phyloP scores from a whole-genome alignment of 2,329 filamentous ascomycete species.

The Exophiala viscosa region DNA sequence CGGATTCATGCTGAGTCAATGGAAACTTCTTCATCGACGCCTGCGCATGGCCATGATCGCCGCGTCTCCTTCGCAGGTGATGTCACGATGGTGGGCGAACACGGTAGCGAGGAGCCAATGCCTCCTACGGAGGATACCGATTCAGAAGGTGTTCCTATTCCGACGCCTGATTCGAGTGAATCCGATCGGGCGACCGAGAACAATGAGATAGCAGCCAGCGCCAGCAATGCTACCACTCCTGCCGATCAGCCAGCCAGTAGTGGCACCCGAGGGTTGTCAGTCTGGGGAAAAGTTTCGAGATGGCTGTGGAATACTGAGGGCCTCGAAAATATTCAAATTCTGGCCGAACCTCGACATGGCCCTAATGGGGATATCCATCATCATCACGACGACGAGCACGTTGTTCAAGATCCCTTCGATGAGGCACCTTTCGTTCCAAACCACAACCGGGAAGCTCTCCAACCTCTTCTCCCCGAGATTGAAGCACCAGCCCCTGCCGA shows the following conservation, averaged over 20 bases:
- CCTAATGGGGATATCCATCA: background rate
- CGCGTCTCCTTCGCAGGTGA: conserved; percentile 1
- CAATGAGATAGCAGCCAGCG: background rate
- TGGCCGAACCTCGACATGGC: conserved; percentile 31
- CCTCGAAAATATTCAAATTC: conserved; percentile 36
- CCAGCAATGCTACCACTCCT: background rate
- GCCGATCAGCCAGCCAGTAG: background rate
- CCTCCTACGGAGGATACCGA: background rate
- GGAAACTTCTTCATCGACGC: background rate
- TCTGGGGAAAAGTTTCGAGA: conserved; percentile 32
- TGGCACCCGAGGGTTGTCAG: background rate
- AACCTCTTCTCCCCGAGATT: conserved; percentile 1
- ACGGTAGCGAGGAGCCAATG: background rate
- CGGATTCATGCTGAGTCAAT: background rate
- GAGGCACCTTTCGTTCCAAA: conserved; percentile 61
- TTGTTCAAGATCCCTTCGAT: conserved; percentile 56
- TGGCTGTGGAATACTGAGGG: conserved; percentile 47
- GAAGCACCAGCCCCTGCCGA: conserved; percentile 7
- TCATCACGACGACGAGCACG: conserved; percentile 53
- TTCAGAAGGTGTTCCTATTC: conserved; percentile 8
- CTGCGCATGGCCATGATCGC: background rate
- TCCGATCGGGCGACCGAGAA: background rate
- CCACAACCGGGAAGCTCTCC: conserved; percentile 31
- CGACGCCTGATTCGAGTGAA: conserved; percentile 14
- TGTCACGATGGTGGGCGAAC: background rate